A percentile compares a stretch with the other conserved stretches of the same genome.
These are phyloP conservation scores for Neurospora sp. DNA, from an alignment of 495 filamentous ascomycete species.

Conservation along the genomic window DNA sequence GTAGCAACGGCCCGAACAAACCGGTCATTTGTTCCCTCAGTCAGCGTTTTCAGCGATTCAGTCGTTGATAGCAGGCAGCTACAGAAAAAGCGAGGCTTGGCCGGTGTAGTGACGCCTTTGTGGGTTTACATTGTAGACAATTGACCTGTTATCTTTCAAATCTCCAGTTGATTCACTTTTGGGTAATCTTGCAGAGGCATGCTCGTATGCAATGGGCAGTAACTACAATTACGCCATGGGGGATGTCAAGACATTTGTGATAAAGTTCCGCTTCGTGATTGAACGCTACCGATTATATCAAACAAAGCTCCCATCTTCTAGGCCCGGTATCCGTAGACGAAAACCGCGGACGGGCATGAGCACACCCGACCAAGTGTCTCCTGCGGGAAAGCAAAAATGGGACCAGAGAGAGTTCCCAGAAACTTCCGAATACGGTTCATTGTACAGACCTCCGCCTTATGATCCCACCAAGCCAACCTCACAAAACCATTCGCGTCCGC, in stretches of 20 bases:
- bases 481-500: not conserved
- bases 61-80: not conserved
- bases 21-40: no score
- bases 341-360: not conserved
- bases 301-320: not conserved
- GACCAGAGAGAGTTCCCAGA: not conserved
- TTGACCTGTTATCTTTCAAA: not conserved
- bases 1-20: not conserved
- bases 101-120: not conserved
- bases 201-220: not conserved
- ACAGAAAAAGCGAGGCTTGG: not conserved
- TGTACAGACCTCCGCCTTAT: not conserved
- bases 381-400: not conserved
- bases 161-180: not conserved
- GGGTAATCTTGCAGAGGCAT: not conserved
- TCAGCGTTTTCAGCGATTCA: not conserved
- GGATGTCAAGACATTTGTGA: not conserved
- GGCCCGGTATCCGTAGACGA: not conserved
- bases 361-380: not conserved
- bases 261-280: not conserved
- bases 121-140: not conserved
- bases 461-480: not conserved
- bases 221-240: not conserved
- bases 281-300: not conserved
- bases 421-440: not conserved